Evolutionary conservation across 2,329 filamentous ascomycete genomes (phyloP).

Genomic region (Mollisia scopiformis): DNA sequence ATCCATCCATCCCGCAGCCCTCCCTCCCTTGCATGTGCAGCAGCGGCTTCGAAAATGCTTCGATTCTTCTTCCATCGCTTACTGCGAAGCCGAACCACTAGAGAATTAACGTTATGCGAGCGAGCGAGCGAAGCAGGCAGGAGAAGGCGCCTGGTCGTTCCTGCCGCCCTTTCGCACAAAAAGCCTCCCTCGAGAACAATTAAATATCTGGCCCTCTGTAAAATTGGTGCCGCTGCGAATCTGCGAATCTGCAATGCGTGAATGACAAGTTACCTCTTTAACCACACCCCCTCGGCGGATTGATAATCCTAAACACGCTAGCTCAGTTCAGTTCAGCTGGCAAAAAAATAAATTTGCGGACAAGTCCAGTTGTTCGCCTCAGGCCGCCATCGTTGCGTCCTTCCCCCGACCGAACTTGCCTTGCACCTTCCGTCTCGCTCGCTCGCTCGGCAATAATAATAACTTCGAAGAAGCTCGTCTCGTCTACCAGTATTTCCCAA

Average conservation of each 20-base stretch:
- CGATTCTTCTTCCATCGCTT: background rate
- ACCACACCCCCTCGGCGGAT: background rate
- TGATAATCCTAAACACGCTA: background rate
- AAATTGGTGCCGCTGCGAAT: background rate
- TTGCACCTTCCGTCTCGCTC: no score
- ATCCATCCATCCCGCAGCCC: background rate
- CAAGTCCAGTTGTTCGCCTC: no score
- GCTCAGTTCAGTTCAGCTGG: background rate
- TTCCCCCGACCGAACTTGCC: background rate
- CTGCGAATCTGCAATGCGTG: no score
- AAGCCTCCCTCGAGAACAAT: background rate
- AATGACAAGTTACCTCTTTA: no score
- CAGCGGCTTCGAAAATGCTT: background rate
- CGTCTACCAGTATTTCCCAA: no score
- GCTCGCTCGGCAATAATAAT: no score
- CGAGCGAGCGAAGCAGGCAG: background rate
- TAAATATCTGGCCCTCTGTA: background rate
- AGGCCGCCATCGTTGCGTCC: background rate
- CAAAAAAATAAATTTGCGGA: no score
- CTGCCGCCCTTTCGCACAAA: background rate
- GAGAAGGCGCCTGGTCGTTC: background rate
- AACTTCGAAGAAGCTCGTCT: no score
- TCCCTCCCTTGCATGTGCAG: no score
- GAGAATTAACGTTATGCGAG: no score
- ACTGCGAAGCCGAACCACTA: no score